Base-by-base conservation (phyloP, 2,329 filamentous ascomycete species). In the Rhytidhysteron rufulum region DNA sequence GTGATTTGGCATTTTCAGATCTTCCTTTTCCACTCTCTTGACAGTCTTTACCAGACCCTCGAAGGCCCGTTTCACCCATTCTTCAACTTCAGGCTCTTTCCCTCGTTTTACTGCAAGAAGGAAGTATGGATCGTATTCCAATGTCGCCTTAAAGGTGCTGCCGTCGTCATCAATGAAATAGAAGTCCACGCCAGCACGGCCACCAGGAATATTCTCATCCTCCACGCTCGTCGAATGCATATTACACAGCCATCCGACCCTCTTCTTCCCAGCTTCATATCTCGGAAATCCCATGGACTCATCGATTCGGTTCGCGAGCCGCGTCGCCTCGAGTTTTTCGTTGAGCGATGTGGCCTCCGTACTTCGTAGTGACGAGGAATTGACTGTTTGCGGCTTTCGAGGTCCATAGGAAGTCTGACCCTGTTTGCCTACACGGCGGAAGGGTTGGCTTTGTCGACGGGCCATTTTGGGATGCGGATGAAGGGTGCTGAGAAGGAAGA, bases 111-210 rank as follows among this genome's bases (percentile, higher is more conserved):
- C 87, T 0, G 90, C 91, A 39, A 98, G 81, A 44, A 98, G 69
- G 55, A 98, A 95, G 71, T 98, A 98, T 1, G 93, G 93, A 54
- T 97, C 89, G 64, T 95, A 97, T 69, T 95, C 88, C 49, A 98
- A 71, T 1, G 90, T 96, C 9, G 93, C 90, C 65, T 98, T 98
- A 77, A 98, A 98, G 4, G 86, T 91, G 35, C 83, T 80, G 11
- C 88, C 82, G 41, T 95, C 86, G 34, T 67, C 64, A 41, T 59
- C 63, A 43, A 98, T 85, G 68, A 98, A 98, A 72, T 96, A 98
- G 68, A 89, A 96, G 69, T 98, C 93, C 41, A 98, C 81, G 7
- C 88, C 93, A 1, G 93, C 86, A 49, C 88, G 82, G 27, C 93
- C 93, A 44, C 88, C 87, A 2, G 86, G 83, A 33, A 86, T 78